Base-by-base conservation (phyloP, 1,284 basidiomycete species). In the Kalmanozyma brasiliensis region DNA sequence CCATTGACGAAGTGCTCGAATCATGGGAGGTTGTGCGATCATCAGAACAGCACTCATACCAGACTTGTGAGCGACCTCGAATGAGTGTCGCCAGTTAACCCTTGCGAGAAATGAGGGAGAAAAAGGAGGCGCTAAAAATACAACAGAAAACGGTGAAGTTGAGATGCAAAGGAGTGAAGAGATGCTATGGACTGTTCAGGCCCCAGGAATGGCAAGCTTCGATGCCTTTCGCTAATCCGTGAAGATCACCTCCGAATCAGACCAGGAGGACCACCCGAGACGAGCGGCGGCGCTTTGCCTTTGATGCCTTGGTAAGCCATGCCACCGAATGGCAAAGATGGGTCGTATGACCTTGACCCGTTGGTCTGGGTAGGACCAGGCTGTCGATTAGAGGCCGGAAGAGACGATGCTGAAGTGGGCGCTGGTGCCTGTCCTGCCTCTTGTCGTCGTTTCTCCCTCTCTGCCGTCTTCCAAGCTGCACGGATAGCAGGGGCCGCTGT, bases 381-480 rank as follows among this genome's bases (percentile, higher is more conserved):
- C 19, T 40, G 52, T 14, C 14, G 16, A 22, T 22, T 30, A 0
- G 49, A 32, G 6, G n/a, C 14, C 7, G 33, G 42, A 20, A 22
- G 17, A 13, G 40, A 33, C 19, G 38, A 20, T 26, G 46, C 20
- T 23, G 47, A 17, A 8, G 52, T 47, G 1, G 49, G 36, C 9
- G 32, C 49, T 11, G 58, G 51, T n/a, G 36, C 46, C 24, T 61
- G 52, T 2, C 61, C 61, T 10, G 52, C 58, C 45, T 48, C 47
- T 38, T 64, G 48, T 16, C 69, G 64, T 8, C 19, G 9, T 24
- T 47, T 53, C 23, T 69, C 73, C 10, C 76, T 60, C 34, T 75
- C 57, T 14, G 58, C 20, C 9, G 74, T 62, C 40, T 78, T 78
- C 76, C 76, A 78, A 6, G 76, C 76, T 2, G 72, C 49, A 8